Evolutionary conservation across 2,329 filamentous ascomycete species (phyloP).

Genomic region (Cryphonectria nitschkei): DNA sequence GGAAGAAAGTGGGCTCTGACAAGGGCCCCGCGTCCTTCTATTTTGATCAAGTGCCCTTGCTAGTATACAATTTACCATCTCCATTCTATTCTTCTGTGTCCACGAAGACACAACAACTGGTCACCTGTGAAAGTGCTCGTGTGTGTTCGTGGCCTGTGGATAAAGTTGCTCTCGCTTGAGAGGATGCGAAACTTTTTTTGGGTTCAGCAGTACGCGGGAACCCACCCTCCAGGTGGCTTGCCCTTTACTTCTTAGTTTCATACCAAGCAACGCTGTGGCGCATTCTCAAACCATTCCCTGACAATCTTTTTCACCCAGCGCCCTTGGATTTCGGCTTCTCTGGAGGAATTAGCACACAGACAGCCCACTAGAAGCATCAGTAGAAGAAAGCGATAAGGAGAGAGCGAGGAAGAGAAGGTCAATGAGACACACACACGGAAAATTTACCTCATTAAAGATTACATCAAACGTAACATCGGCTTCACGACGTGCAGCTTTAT

Average conservation of each 20-base stretch:
- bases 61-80: neutral
- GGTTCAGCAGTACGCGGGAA: neutral
- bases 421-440: no score
- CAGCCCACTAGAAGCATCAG: neutral
- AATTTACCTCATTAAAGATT: neutral
- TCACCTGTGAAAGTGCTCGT: neutral
- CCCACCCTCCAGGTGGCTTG: neutral
- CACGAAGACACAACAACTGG: neutral
- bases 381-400: neutral
- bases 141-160: neutral
- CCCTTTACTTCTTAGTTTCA: neutral
- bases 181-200: neutral
- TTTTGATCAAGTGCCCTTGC: constrained; percentile 3
- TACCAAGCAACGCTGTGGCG: neutral
- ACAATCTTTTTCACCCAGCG: neutral
- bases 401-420: neutral
- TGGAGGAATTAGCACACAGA: neutral
- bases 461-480: neutral
- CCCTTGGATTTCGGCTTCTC: neutral
- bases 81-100: neutral
- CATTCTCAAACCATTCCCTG: neutral
- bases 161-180: neutral
- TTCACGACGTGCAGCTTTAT: neutral
- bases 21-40: neutral
- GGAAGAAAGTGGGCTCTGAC: neutral